Base-by-base conservation (phyloP, 805 yeast genomes). In the Saturnispora diversa region DNA sequence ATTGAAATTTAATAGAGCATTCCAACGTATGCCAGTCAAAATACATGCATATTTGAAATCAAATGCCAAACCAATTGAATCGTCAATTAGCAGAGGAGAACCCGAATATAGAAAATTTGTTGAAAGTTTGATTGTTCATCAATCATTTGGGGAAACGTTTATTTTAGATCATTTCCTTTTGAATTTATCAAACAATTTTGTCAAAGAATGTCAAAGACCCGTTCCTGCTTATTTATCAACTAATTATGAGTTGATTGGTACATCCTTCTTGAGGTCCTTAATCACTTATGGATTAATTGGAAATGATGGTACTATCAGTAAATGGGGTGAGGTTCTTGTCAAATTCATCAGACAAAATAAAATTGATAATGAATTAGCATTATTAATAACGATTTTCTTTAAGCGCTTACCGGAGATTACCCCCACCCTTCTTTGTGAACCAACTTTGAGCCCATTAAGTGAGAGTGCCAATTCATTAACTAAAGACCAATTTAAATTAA, bases 1-100 rank as follows among this genome's bases (percentile, higher is more conserved):
- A 12, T 78, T 75, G 49, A 72, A 80, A 20, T 70, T 87, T 50
- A 80, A 85, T 47, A 77, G 97, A 55, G 90, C 84, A 60, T 86
- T 77, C 57, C 97, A 88, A 56, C 80, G 74, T 44, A 83, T 80
- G 54, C 75, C 71, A 42, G 68, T 84, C 28, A 63, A 68, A 32
- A 72, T 62, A 69, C 75, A 47, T 55, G 63, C 62, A 6, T 51
- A 52, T 32, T 54, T 48, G 42, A 50, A 45, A 20, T 61, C 69
- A 4, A 34, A 28, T 19, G 12, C 33, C 1, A 21, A 26, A 10
- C 33, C 19, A 11, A 34, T 15, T 32, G 10, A 25, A 5, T 16
- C 31, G 16, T 26, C 30, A 5, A 37, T 20, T n/a, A 17, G 29
- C 8, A 17, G 33, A 30, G 15, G 28, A 15, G 28, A 21, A 10